Percentiles rank a stretch among this genome's conserved stretches.
Conservation (phyloP, 768 basidiomycete species). For the Phylloporus sp. region DNA sequence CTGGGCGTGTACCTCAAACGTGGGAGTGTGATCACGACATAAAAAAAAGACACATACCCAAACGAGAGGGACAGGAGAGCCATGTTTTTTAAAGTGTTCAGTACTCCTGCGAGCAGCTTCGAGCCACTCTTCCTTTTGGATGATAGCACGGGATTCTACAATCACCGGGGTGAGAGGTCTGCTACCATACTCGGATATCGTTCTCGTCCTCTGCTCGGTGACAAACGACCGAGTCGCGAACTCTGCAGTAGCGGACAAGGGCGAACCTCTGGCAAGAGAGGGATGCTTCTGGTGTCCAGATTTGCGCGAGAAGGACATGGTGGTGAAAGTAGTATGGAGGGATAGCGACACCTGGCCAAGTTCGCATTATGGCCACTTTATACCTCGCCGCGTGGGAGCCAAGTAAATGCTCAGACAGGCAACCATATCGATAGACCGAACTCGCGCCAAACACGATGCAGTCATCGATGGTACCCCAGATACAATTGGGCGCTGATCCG, state of each 20-base stretch:
- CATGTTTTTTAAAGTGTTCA: conserved; percentile 23
- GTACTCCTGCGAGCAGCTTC: conserved; percentile 28
- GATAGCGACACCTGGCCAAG: neutral
- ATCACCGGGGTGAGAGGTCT: conserved; percentile 14
- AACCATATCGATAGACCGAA: conserved; percentile 1
- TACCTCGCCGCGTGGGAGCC: conserved; percentile 5
- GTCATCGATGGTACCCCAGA: conserved; percentile 6
- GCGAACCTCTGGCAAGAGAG: conserved; percentile 4
- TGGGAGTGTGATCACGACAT: neutral
- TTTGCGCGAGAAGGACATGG: conserved; percentile 21
- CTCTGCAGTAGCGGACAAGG: conserved; percentile 15
- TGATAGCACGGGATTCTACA: conserved; percentile 10
- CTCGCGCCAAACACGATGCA: conserved; percentile 16
- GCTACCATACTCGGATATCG: conserved; percentile 15
- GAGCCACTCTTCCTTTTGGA: conserved; percentile 29
- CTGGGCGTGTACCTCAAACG: conserved; percentile 3
- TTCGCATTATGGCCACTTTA: conserved; percentile 7
- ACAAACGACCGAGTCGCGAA: neutral
- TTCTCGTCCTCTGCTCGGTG: conserved; percentile 14
- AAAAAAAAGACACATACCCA: conserved; percentile 21
- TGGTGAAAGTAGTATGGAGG: neutral
- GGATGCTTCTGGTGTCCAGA: conserved; percentile 3
- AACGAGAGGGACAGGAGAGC: conserved; percentile 30
- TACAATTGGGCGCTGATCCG: neutral
- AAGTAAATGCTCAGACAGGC: neutral